Evolutionary conservation across 805 yeast species (phyloP).

Genomic region (Ascoidea tarda): DNA sequence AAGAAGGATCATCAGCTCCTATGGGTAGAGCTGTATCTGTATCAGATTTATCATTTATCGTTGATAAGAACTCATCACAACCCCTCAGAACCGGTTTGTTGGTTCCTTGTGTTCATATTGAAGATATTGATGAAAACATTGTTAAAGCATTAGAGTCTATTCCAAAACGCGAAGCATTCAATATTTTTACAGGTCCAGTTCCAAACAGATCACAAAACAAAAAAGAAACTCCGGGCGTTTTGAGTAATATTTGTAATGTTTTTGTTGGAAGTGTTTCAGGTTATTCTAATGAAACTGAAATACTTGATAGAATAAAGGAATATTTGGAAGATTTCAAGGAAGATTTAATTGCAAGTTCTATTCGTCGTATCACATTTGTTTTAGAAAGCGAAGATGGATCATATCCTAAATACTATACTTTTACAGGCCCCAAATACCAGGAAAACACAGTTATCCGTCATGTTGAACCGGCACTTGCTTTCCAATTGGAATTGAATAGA

Average conservation of each 20-base stretch:
- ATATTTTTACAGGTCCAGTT: conserved; percentile 30
- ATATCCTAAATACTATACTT: conserved; percentile 92
- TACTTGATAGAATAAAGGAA: conserved; percentile 47
- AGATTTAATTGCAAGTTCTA: conserved; percentile 53
- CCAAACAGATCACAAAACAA: conserved; percentile 25
- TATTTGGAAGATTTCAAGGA: conserved; percentile 54
- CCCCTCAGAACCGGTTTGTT: conserved; percentile 77
- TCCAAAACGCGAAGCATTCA: conserved; percentile 26
- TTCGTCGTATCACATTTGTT: conserved; percentile 90
- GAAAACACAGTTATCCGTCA: conserved; percentile 95
- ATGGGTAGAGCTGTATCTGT: conserved; percentile 86
- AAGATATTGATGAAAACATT: conserved; percentile 79
- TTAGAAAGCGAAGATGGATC: conserved; percentile 73
- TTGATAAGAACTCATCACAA: conserved; percentile 47
- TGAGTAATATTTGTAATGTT: conserved; percentile 74
- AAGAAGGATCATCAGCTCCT: conserved; percentile 22
- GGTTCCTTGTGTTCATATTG: conserved; percentile 69
- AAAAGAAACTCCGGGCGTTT: conserved; percentile 18
- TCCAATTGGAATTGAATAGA: conserved; percentile 90
- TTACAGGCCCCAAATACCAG: conserved; percentile 70
- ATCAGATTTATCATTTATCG: conserved; percentile 79
- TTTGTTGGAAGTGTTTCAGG: conserved; percentile 66
- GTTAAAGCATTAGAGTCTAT: conserved; percentile 60
- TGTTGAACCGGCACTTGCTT: conserved; percentile 96
- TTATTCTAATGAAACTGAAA: conserved; percentile 52